phyloP scores from a whole-genome alignment of 2,329 filamentous ascomycete species.

The Paramyrothecium roridum region DNA sequence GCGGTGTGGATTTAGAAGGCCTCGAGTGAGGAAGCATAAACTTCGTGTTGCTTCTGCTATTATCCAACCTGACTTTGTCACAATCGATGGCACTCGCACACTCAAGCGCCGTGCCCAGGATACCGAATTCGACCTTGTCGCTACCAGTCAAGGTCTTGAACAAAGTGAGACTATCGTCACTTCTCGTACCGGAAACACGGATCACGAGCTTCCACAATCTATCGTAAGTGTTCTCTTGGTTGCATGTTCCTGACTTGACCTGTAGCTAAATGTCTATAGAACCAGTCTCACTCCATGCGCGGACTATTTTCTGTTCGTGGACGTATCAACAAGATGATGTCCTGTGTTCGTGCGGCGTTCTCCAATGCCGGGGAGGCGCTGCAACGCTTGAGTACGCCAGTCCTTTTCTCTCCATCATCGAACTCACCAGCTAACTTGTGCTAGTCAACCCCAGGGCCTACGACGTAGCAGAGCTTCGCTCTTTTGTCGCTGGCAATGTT shows the following conservation, averaged over 20 bases:
- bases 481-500: slow-evolving; percentile 15
- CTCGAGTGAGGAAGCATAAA: not conserved
- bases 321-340: slow-evolving; percentile 25
- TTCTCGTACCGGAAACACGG: slow-evolving; percentile 11
- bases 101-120: slow-evolving; percentile 25
- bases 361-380: slow-evolving; percentile 21
- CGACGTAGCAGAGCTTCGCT: slow-evolving; percentile 18
- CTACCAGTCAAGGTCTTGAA: slow-evolving; percentile 10
- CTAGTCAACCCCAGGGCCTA: slow-evolving; percentile 19
- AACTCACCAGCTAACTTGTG: slow-evolving; percentile 6
- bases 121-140: slow-evolving; percentile 26
- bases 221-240: slow-evolving; percentile 7
- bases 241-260: not conserved
- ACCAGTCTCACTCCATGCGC: slow-evolving; percentile 18
- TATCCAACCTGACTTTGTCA: slow-evolving; percentile 6
- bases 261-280: not conserved
- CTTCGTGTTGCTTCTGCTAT: not conserved
- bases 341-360: slow-evolving; percentile 18
- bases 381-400: slow-evolving; percentile 19
- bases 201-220: slow-evolving; percentile 8
- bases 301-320: slow-evolving; percentile 10
- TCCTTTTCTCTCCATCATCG: not conserved
- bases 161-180: slow-evolving; percentile 7
- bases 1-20: not conserved
- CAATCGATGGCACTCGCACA: slow-evolving; percentile 23